Conservation (phyloP, 371 early-diverging fungal species). For the Synchytrium microbalum region DNA sequence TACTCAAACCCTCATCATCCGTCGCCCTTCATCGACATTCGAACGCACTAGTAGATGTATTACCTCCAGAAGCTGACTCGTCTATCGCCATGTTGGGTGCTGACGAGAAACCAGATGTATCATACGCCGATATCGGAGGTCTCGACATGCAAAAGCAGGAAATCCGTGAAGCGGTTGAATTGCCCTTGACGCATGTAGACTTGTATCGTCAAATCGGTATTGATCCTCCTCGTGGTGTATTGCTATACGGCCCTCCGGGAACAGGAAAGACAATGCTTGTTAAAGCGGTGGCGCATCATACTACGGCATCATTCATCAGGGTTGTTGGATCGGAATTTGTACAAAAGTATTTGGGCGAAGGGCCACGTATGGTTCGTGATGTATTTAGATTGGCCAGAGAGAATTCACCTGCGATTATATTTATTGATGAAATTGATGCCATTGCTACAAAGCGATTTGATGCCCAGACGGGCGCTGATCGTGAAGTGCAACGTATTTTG, state of each 20-base stretch:
- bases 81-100: slow-evolving; percentile 92
- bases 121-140: slow-evolving; percentile 99
- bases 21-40: slow-evolving; percentile 99
- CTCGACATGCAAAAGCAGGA: slow-evolving; percentile 99
- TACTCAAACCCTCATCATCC: slow-evolving; percentile 94
- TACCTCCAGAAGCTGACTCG: slow-evolving; percentile 97
- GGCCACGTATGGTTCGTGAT: slow-evolving; percentile 99
- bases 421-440: slow-evolving; percentile 99
- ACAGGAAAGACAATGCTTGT: slow-evolving; percentile 98
- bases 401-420: slow-evolving; percentile 99
- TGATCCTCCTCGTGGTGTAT: slow-evolving; percentile 91
- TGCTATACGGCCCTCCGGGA: slow-evolving; percentile 98
- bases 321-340: slow-evolving; percentile 99
- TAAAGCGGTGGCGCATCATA: slow-evolving; percentile 99
- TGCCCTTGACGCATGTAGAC: slow-evolving; percentile 88
- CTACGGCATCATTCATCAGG: slow-evolving; percentile 97
- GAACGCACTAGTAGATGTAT: slow-evolving; percentile 92
- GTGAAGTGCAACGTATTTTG: slow-evolving; percentile 99
- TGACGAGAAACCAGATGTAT: slow-evolving; percentile 96
- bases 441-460: slow-evolving; percentile 99
- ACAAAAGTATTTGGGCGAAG: slow-evolving; percentile 99
- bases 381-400: slow-evolving; percentile 97
- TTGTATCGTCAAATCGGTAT: slow-evolving; percentile 24
- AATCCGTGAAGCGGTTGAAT: slow-evolving; percentile 99
- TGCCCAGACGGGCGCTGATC: slow-evolving; percentile 99